phyloP scores from a whole-genome alignment of 2,329 filamentous ascomycete genomes.

The Fusarium torulosum region DNA sequence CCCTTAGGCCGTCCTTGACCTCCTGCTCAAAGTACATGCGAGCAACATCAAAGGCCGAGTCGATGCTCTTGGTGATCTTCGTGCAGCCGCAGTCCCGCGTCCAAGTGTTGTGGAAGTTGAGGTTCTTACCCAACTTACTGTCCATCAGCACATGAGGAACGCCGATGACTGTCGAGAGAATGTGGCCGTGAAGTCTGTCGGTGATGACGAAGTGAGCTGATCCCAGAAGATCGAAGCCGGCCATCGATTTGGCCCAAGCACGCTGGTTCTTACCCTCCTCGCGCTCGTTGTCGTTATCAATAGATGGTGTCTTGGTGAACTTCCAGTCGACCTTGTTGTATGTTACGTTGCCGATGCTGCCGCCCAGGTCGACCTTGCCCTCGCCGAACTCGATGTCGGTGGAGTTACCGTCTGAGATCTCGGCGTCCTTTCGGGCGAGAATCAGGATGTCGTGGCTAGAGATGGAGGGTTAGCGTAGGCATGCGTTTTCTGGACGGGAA shows the following conservation, averaged over 20 bases:
- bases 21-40: conserved; percentile 40
- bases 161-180: conserved; percentile 46
- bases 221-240: conserved; percentile 45
- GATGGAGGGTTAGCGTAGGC: conserved; percentile 19
- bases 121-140: conserved; percentile 49
- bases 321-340: conserved; percentile 49
- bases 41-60: conserved; percentile 43
- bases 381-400: conserved; percentile 41
- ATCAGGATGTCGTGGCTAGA: conserved; percentile 45
- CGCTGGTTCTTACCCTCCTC: conserved; percentile 47
- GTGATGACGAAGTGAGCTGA: conserved; percentile 48
- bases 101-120: conserved; percentile 50
- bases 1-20: conserved; percentile 27
- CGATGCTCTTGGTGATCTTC: conserved; percentile 43
- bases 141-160: conserved; percentile 48
- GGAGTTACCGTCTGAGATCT: conserved; percentile 44
- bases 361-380: conserved; percentile 42
- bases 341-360: conserved; percentile 43
- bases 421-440: conserved; percentile 45
- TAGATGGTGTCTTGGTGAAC: conserved; percentile 44
- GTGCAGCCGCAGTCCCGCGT: conserved; percentile 46
- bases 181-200: conserved; percentile 47
- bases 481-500: neutral
- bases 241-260: conserved; percentile 47
- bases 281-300: conserved; percentile 32